Base-by-base conservation (phyloP, 2,329 filamentous ascomycete species). In the Colletotrichum kahawae region DNA sequence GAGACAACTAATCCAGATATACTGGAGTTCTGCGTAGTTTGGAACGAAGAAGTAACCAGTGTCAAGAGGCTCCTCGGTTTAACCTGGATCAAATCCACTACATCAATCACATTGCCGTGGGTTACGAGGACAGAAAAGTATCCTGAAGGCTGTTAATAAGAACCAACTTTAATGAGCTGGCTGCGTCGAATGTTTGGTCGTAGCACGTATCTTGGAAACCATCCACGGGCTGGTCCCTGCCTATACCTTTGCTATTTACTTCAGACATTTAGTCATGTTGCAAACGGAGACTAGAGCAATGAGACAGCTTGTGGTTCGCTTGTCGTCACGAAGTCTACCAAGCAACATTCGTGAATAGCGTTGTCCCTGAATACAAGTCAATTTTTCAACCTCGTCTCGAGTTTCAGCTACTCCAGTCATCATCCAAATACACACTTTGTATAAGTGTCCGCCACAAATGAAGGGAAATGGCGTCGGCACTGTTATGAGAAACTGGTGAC, bases 21-120 rank as follows among this genome's bases (percentile, higher is more conserved):
- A 7, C 1, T 7, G 3, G 0, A 51, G 2, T 7, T 13, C 1
- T 6, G 43, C 43, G 6, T 51, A n/a, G 2, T 21, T 7, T 12
- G 6, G 12, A 4, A 13, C 1, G 43, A 21, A 51, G n/a, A 51
- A 1, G 6, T 51, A 2, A 21, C 4, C n/a, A 43, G 43, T 51
- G 43, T 13, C 7, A 12, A 1, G 43, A 51, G 43, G 43, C n/a
- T 21, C 43, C 6, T 21, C 4, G 4, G n/a, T 51, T 1, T 48
- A 21, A 21, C 43, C 43, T 48, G 3, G 5, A 48, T n/a, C 5
- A 21, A 21, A 48, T 48, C 1, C 43, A 48, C 18, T n/a, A 48
- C 43, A 18, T n/a, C 8, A 48, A 21, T 21, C 43, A 0, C 18
- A 48, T 21, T 48, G 38, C 18, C 4, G 4, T 5, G 38, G 36